Evolutionary conservation across 257 asterid genomes (phyloP), one percentile per base, ranked within the genome.

Genomic region (Phtheirospermum japonicum): DNA sequence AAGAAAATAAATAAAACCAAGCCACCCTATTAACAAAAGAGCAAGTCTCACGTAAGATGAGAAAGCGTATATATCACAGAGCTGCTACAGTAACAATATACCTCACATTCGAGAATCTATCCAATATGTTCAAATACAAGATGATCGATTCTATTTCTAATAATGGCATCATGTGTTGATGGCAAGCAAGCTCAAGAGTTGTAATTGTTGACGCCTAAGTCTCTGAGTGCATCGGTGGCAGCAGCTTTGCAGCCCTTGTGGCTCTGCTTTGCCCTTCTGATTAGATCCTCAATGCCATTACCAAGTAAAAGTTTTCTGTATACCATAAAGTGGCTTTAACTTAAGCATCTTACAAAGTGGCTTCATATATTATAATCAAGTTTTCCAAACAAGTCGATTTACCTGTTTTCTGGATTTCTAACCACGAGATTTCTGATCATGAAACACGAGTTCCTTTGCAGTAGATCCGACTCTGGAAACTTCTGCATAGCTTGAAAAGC

Each of bases 191-290:
- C 42, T 48, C 54, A 48, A 23, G 26, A 17, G 54, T 48, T 48
- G 26, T 48, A 48, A 14, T 48, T 48, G 3, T 48, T 23, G 54
- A 48, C 54, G 14, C 54, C 54, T 17, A 48, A 17, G 14, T 48
- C 54, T 7, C 54, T 6, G 26, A 48, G 54, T 16, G 54, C 54
- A 16, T 48, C 26, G 11, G 42, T 36, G 42, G 42, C 42, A 6
- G 42, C 42, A 36, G 42, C 42, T 36, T 82, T 89, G 86, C 99
- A 89, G 76, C 77, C 75, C 75, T 68, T 85, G 73, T 89, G 95
- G 69, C 59, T 83, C 69, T 76, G 82, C 77, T 86, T 48, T 48
- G 54, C 54, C 19, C 13, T 17, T 48, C 54, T 48, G 28, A 48
- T 48, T 2, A 48, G 20, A 14, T 9, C 54, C 54, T 48, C 54